Conservation (phyloP, 176 grass and related monocot species). For the Rhipidocladum racemiflorum region DNA sequence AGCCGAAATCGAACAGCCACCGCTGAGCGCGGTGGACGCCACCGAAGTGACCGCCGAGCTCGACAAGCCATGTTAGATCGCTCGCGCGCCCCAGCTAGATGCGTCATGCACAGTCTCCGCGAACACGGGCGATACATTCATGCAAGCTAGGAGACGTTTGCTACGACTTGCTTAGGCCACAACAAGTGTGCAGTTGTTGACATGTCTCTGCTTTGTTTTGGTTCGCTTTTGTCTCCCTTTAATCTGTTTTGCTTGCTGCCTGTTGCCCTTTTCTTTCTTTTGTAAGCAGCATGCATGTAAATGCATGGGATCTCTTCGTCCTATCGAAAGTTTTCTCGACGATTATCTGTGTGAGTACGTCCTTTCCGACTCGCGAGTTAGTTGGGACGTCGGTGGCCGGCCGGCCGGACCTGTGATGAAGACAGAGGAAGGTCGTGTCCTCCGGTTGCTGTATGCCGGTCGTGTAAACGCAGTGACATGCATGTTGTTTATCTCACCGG, state of each 20-base stretch:
- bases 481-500: neutral
- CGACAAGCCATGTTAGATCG: neutral
- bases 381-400: neutral
- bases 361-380: neutral
- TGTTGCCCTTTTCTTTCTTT: neutral
- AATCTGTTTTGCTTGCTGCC: neutral
- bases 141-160: neutral
- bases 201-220: neutral
- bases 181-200: neutral
- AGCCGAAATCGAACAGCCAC: neutral
- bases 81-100: neutral
- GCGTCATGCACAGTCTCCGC: conserved; percentile 22
- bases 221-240: neutral
- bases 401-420: neutral
- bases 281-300: neutral
- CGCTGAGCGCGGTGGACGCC: neutral
- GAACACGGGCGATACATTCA: neutral
- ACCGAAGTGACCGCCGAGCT: neutral
- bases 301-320: neutral
- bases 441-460: conserved; percentile 13
- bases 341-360: neutral
- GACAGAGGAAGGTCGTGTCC: neutral
- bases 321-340: neutral
- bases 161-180: neutral
- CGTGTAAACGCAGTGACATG: conserved; percentile 8